Conservation (phyloP, 2,329 filamentous ascomycete genomes). For the Penicillium sp. region DNA sequence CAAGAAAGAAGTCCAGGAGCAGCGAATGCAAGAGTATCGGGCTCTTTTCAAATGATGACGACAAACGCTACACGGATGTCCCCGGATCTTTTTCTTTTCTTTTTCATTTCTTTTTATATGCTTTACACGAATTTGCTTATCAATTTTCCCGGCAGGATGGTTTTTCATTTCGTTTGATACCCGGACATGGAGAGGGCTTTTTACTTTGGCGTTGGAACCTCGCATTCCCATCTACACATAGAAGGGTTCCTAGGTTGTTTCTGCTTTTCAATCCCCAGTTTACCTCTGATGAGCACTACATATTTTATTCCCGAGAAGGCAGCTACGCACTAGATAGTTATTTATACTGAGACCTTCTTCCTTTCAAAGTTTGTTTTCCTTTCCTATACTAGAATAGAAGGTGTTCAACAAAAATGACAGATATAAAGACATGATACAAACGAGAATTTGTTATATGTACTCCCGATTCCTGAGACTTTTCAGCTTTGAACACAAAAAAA, state of each 20-base stretch:
- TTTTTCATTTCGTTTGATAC: constrained; percentile 16
- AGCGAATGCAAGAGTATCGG: constrained; percentile 62
- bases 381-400: not conserved
- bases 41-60: constrained; percentile 54
- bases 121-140: not conserved
- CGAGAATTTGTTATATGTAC: not conserved
- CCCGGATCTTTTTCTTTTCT: not conserved
- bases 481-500: too few species aligned
- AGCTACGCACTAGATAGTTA: not conserved
- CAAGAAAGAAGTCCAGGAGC: constrained; percentile 63
- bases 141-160: constrained; percentile 4
- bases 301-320: not conserved
- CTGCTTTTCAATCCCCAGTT: not conserved
- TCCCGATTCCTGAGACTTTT: too few species aligned
- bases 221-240: constrained; percentile 6
- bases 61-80: not conserved
- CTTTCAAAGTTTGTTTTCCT: not conserved
- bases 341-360: not conserved
- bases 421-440: not conserved
- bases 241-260: not conserved
- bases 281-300: not conserved
- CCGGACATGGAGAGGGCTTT: constrained; percentile 12
- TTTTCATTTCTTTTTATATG: not conserved
- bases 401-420: not conserved
- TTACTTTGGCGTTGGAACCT: constrained; percentile 8